phyloP scores from a whole-genome alignment of 805 yeast species.

The Komagataella pastoris region DNA sequence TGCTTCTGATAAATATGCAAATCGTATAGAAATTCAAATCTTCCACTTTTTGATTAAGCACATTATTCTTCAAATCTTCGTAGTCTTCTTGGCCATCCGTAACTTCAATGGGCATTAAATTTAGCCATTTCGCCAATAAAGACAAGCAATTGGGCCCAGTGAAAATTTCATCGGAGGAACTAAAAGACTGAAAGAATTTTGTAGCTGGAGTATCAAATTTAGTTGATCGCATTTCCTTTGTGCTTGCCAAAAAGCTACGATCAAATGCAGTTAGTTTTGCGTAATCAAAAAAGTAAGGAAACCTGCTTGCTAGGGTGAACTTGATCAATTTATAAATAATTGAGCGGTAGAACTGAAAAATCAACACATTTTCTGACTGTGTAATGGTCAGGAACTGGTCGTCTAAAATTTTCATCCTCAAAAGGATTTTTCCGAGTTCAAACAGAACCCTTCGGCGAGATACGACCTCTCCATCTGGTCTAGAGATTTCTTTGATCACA shows the following conservation, averaged over 20 bases:
- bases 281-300: slow-evolving; percentile 3
- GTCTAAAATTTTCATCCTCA: slow-evolving; percentile 7
- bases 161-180: neutral
- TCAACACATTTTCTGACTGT: slow-evolving; percentile 8
- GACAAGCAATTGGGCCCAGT: neutral
- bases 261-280: neutral
- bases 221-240: neutral
- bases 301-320: slow-evolving; percentile 7
- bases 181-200: neutral
- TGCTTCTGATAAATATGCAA: neutral
- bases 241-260: neutral
- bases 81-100: neutral
- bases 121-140: neutral
- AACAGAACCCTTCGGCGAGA: neutral
- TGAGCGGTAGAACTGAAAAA: slow-evolving; percentile 12
- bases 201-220: neutral
- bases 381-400: slow-evolving; percentile 4
- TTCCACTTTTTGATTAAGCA: neutral
- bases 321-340: slow-evolving; percentile 9
- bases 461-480: neutral
- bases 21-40: neutral
- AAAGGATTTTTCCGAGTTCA: neutral
- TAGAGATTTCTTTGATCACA: neutral
- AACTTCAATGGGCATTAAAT: neutral
- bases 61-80: neutral